These are phyloP conservation scores for Globisporangium echinulatum DNA, from an alignment of 352 stramenopile species.

Conservation along the genomic window DNA sequence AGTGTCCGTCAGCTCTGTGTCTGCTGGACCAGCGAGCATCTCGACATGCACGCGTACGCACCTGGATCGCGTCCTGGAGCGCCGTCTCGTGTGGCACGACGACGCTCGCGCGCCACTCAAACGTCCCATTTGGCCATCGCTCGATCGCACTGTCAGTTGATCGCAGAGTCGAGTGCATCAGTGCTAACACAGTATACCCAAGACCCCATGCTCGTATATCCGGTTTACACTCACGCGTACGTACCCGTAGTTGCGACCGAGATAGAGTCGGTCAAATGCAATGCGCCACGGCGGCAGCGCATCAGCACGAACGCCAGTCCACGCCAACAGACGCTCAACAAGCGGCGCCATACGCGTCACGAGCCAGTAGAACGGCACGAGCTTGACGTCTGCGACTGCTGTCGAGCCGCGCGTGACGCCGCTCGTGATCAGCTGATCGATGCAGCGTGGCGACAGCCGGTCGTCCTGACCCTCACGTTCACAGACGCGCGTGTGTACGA, in stretches of 20 bases:
- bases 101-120: constrained; percentile 29
- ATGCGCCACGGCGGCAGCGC: constrained; percentile 27
- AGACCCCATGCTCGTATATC: background rate
- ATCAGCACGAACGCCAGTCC: too few relatives aligned
- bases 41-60: background rate
- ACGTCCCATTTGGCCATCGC: constrained; percentile 18
- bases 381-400: constrained; percentile 39
- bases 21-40: too few relatives aligned
- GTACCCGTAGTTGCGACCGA: constrained; percentile 66
- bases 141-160: constrained; percentile 25
- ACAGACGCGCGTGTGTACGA: constrained; percentile 41
- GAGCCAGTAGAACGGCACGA: constrained; percentile 49
- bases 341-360: constrained; percentile 33
- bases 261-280: constrained; percentile 31
- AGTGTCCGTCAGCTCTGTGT: too few relatives aligned
- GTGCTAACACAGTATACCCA: background rate
- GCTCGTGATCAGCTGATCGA: constrained; percentile 67
- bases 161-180: background rate
- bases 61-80: constrained; percentile 22
- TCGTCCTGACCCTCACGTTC: too few relatives aligned
- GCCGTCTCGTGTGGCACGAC: constrained; percentile 18
- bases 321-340: constrained; percentile 4
- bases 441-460: constrained; percentile 19
- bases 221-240: background rate
- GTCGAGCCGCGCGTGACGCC: constrained; percentile 56